Percentiles rank a stretch among this genome's conserved stretches.
phyloP scores from a whole-genome alignment of 768 basidiomycete genomes.

The Glaciozyma antarctica region DNA sequence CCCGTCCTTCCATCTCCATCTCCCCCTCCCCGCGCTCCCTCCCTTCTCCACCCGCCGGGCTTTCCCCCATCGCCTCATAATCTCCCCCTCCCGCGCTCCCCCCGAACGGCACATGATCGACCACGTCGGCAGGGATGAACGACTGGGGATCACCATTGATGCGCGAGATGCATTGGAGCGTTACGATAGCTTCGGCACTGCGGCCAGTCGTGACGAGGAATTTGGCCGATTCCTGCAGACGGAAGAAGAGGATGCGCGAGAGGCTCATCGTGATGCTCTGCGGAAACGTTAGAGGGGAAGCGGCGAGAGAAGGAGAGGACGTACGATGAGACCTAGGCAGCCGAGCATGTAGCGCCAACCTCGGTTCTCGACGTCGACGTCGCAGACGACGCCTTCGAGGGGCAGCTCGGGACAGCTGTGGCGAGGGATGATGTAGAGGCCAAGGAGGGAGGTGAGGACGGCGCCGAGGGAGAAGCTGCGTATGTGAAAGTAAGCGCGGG shows the following conservation, averaged over 20 bases:
- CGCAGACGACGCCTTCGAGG: conserved; percentile 45
- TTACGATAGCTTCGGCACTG: conserved; percentile 70
- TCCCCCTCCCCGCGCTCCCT: not conserved
- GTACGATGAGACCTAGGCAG: conserved; percentile 67
- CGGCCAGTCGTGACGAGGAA: conserved; percentile 78
- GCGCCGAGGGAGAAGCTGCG: conserved; percentile 73
- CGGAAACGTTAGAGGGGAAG: conserved; percentile 7
- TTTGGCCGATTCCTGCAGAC: conserved; percentile 77
- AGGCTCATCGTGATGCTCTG: conserved; percentile 83
- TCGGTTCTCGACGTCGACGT: conserved; percentile 57
- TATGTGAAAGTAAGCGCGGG: no score
- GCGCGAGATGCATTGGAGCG: conserved; percentile 69
- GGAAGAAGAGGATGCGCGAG: conserved; percentile 78
- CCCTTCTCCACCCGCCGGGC: not conserved
- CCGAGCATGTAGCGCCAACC: conserved; percentile 85
- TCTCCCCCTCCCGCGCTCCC: not conserved
- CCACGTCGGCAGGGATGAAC: not conserved
- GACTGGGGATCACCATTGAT: conserved; percentile 60
- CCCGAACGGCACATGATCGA: not conserved
- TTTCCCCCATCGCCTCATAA: conserved; percentile 8
- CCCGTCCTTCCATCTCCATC: not conserved
- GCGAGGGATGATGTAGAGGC: conserved; percentile 65
- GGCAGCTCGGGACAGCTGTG: conserved; percentile 41
- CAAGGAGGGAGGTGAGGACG: conserved; percentile 71
- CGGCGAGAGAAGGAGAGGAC: conserved; percentile 38